Evolutionary conservation across 2,329 filamentous ascomycete species (phyloP).

Genomic region (Nemania sp.): DNA sequence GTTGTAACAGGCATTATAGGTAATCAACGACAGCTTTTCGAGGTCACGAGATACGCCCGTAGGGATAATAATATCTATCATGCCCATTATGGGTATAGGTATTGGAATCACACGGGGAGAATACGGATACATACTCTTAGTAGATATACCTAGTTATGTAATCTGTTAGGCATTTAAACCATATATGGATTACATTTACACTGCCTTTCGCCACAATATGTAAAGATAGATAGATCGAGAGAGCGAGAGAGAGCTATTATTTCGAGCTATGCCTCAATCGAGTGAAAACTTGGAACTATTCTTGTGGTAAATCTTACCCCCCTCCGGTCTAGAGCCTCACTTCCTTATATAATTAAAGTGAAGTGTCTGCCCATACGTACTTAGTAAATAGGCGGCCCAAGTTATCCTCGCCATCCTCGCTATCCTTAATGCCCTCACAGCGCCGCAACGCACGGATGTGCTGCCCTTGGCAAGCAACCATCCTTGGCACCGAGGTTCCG

Average conservation of each 20-base stretch:
- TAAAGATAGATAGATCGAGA: too few species aligned
- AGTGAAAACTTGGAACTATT: not conserved
- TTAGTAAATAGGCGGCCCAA: not conserved
- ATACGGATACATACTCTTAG: not conserved
- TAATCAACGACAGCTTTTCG: not conserved
- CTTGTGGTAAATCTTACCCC: not conserved
- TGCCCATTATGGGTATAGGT: not conserved
- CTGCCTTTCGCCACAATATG: too few species aligned
- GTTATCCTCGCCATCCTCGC: too few species aligned
- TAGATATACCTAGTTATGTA: not conserved
- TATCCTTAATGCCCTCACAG: not conserved
- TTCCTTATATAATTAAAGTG: not conserved
- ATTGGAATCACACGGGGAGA: too few species aligned
- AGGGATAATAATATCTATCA: not conserved
- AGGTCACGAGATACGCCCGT: slow-evolving; percentile 14
- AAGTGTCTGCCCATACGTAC: not conserved
- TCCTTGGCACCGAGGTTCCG: not conserved
- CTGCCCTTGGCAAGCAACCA: not conserved
- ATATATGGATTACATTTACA: not conserved
- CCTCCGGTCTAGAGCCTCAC: not conserved
- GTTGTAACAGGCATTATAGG: not conserved
- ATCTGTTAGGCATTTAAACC: not conserved
- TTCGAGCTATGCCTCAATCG: not conserved
- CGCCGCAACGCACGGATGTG: not conserved
- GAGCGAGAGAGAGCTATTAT: too few species aligned